Evolutionary conservation across 352 stramenopile genomes (phyloP).

Genomic region (Phytophthora foliorum): DNA sequence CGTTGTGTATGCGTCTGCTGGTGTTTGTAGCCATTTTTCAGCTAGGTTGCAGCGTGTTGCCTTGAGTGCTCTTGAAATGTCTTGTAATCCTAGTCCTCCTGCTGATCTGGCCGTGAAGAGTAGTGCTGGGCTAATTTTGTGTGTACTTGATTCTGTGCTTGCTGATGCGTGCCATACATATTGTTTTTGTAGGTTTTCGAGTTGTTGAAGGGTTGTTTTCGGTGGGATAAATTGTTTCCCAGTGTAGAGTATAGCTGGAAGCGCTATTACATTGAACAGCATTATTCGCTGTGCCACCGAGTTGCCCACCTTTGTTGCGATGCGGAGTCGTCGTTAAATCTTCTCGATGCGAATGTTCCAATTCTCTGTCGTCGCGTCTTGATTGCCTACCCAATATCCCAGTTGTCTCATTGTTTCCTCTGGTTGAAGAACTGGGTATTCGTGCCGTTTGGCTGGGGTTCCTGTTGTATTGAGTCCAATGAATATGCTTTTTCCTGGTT

Average conservation of each 20-base stretch:
- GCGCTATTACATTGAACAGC: conserved; percentile 9
- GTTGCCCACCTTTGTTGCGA: neutral
- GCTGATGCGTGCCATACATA: conserved; percentile 6
- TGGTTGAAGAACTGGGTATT: conserved; percentile 4
- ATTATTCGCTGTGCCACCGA: conserved; percentile 5
- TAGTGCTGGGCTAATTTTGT: too few relatives aligned
- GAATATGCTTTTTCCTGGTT: conserved; percentile 6
- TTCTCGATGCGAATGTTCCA: conserved; percentile 8
- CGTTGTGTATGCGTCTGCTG: too few relatives aligned
- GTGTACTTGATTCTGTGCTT: too few relatives aligned
- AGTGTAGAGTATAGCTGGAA: conserved; percentile 12
- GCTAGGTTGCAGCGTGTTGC: too few relatives aligned
- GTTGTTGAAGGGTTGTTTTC: neutral
- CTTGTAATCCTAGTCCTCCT: too few relatives aligned
- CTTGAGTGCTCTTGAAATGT: too few relatives aligned
- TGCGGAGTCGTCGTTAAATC: neutral
- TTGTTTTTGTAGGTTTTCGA: conserved; percentile 13
- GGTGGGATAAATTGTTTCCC: conserved; percentile 6
- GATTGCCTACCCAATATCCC: conserved; percentile 4
- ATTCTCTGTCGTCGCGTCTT: neutral
- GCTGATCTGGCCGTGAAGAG: too few relatives aligned
- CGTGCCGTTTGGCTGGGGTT: neutral
- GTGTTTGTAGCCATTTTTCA: too few relatives aligned
- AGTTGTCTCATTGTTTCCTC: neutral
- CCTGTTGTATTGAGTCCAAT: conserved; percentile 1